Evolutionary conservation across 2,329 filamentous ascomycete genomes (phyloP).

Genomic region (Coniosporium tulheliwenetii): DNA sequence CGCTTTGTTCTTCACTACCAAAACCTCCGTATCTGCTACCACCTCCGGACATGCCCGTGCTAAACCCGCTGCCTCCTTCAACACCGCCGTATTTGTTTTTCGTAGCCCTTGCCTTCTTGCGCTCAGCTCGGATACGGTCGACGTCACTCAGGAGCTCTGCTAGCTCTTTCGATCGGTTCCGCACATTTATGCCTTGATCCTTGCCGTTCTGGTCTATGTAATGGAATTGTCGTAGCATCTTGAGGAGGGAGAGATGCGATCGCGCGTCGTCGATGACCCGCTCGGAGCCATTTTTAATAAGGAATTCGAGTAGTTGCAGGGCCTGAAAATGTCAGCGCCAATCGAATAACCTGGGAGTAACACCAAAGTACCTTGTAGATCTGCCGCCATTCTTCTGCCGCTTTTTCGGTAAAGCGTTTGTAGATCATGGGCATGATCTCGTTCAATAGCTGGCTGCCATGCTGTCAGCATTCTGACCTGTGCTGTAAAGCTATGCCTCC

Average conservation of each 20-base stretch:
- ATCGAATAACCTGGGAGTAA: background rate
- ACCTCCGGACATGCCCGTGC: slow-evolving; percentile 37
- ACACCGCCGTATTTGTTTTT: slow-evolving; percentile 93
- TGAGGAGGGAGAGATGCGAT: slow-evolving; percentile 84
- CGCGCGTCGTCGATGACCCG: slow-evolving; percentile 93
- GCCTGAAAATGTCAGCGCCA: slow-evolving; percentile 26
- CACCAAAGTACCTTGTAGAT: slow-evolving; percentile 72
- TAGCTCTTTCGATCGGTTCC: slow-evolving; percentile 90
- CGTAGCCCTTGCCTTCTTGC: slow-evolving; percentile 80
- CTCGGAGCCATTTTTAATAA: slow-evolving; percentile 97
- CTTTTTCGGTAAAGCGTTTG: slow-evolving; percentile 95
- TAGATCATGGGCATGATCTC: slow-evolving; percentile 99
- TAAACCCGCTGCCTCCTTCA: slow-evolving; percentile 58
- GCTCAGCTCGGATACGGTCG: slow-evolving; percentile 57
- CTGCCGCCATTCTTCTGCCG: slow-evolving; percentile 95
- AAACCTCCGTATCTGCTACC: slow-evolving; percentile 71
- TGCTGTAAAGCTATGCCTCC: background rate
- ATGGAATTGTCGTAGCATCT: slow-evolving; percentile 98
- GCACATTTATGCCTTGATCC: slow-evolving; percentile 94
- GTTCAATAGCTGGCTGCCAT: slow-evolving; percentile 72
- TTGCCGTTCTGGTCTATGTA: slow-evolving; percentile 94
- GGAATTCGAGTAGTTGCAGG: slow-evolving; percentile 87
- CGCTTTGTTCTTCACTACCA: slow-evolving; percentile 54
- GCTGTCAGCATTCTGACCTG: slow-evolving; percentile 9
- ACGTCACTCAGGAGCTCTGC: slow-evolving; percentile 88